Conservation (phyloP, 225 moss, liverwort and hornwort species). For the Neckera pumila region DNA sequence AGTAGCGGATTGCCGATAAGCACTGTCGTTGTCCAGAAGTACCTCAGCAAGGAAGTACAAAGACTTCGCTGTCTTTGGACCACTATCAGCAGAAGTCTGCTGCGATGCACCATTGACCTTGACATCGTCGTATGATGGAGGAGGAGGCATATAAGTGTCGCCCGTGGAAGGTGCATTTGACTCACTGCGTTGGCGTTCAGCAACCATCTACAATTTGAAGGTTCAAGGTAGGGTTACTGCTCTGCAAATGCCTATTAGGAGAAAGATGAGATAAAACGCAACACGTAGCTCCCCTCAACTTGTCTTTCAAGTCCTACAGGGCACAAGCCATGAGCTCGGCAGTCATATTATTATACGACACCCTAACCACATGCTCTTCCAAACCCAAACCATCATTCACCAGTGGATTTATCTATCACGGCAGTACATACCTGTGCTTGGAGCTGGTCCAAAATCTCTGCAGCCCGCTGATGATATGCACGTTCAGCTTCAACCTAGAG, state of each 20-base stretch:
- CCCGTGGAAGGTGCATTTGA: slow-evolving; percentile 45
- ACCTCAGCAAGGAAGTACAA: slow-evolving; percentile 90
- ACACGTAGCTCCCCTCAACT: not conserved
- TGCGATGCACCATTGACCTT: slow-evolving; percentile 51
- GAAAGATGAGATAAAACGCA: not conserved
- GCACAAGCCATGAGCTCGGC: not conserved
- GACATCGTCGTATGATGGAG: slow-evolving; percentile 76
- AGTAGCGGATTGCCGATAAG: not conserved
- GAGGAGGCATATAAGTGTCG: slow-evolving; percentile 33
- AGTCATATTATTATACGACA: not conserved
- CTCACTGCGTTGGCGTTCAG: slow-evolving; percentile 74
- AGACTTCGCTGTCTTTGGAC: slow-evolving; percentile 44
- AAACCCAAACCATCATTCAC: not conserved
- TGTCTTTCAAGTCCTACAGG: not conserved
- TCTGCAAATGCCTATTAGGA: not conserved
- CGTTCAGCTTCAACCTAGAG: slow-evolving; percentile 60
- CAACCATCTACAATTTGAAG: slow-evolving; percentile 48
- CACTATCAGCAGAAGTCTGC: slow-evolving; percentile 31
- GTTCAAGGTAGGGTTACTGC: not conserved
- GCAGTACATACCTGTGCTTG: slow-evolving; percentile 28
- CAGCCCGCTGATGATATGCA: slow-evolving; percentile 40
- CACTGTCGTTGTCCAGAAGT: not conserved
- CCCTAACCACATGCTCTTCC: not conserved
- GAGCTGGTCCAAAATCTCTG: slow-evolving; percentile 46
- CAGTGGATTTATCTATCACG: not conserved